Conservation (phyloP, 805 yeast genomes). For the Ogataea ganodermae region DNA sequence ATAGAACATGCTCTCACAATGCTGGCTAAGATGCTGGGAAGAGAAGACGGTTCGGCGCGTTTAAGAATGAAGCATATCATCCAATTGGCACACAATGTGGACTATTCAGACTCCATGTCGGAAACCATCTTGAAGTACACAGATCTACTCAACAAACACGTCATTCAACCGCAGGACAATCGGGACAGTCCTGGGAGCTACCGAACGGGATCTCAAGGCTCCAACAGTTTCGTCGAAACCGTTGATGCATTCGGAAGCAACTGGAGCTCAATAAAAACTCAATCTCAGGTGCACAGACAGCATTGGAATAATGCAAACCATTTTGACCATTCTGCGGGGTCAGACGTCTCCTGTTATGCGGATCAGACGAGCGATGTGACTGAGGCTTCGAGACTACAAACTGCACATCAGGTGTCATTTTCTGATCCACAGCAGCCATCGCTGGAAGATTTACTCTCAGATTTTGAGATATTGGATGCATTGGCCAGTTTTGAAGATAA, state of each 20-base stretch:
- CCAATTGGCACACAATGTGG: slow-evolving; percentile 5
- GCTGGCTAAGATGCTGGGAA: slow-evolving; percentile 62
- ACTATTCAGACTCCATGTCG: slow-evolving; percentile 6
- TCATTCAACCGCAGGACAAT: neutral
- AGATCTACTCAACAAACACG: neutral
- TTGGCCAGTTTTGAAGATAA: slow-evolving; percentile 13
- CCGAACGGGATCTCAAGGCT: neutral
- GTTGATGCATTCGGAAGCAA: too few species aligned
- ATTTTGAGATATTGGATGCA: slow-evolving; percentile 18
- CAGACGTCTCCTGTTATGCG: too few species aligned
- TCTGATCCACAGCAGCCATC: slow-evolving; percentile 8
- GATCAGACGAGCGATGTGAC: too few species aligned
- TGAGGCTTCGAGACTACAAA: neutral
- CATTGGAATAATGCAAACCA: too few species aligned
- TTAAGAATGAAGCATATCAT: slow-evolving; percentile 63
- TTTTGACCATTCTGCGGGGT: neutral
- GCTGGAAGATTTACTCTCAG: slow-evolving; percentile 18
- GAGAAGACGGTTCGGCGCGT: slow-evolving; percentile 72
- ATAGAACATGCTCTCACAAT: slow-evolving; percentile 66
- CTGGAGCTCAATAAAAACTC: too few species aligned
- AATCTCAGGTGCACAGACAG: too few species aligned
- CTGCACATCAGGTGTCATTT: neutral
- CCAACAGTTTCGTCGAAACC: too few species aligned
- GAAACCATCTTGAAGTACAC: slow-evolving; percentile 10
- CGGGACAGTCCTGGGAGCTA: neutral